Conservation (phyloP, 2,329 filamentous ascomycete genomes). For the Calonectria pauciramosa region DNA sequence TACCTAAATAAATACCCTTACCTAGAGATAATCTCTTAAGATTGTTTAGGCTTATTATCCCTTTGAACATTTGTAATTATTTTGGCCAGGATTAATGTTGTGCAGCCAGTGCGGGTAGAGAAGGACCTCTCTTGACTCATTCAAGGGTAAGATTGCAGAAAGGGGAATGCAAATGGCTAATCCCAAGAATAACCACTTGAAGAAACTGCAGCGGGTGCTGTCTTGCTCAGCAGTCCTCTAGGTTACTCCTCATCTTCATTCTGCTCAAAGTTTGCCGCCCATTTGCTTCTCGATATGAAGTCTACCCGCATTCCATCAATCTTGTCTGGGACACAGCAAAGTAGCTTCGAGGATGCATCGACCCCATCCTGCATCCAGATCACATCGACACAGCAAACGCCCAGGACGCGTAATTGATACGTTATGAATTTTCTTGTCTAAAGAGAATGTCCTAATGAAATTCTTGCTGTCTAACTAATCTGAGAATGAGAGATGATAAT, state of each 20-base stretch:
- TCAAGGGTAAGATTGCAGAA: no score
- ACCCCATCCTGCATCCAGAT: not conserved
- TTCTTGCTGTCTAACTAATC: not conserved
- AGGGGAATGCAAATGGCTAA: not conserved
- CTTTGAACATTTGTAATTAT: no score
- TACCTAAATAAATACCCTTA: no score
- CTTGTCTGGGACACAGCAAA: no score
- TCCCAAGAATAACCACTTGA: not conserved
- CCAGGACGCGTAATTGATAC: not conserved
- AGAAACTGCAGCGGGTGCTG: not conserved
- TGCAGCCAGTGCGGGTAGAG: no score
- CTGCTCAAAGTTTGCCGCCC: not conserved
- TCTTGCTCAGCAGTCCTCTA: not conserved
- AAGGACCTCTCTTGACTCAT: no score
- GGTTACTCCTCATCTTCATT: no score
- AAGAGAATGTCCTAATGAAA: conserved; percentile 16
- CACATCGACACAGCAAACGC: not conserved
- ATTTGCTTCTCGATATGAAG: not conserved
- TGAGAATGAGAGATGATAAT: not conserved
- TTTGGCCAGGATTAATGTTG: no score
- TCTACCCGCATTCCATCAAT: no score
- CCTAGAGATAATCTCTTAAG: no score
- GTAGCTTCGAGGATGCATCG: not conserved
- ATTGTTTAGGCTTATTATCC: no score
- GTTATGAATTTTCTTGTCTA: conserved; percentile 2